Percentiles rank a stretch among this genome's conserved stretches.
These are phyloP conservation scores for Anthoceros angustus DNA, from an alignment of 225 moss, liverwort and hornwort genomes.

Conservation along the genomic window DNA sequence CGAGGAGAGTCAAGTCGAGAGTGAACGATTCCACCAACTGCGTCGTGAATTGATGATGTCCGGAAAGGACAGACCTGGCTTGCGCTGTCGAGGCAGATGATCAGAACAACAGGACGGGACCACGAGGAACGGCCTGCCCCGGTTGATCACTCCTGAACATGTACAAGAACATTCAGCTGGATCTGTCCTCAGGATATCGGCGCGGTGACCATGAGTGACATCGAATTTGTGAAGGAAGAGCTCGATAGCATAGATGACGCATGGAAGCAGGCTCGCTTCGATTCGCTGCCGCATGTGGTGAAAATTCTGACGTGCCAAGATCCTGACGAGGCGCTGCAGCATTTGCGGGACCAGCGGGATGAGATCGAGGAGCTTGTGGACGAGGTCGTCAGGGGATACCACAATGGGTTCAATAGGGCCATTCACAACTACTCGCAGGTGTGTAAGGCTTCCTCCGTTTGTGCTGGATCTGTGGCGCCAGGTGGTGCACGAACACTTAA, in stretches of 20 bases:
- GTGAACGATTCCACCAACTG: no score
- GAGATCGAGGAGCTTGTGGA: constrained; percentile 94
- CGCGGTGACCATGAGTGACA: constrained; percentile 2
- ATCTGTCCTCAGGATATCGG: neutral
- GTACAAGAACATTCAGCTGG: neutral
- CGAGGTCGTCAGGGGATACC: constrained; percentile 92
- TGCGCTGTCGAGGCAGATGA: no score
- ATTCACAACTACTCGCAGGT: constrained; percentile 62
- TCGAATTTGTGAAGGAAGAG: constrained; percentile 74
- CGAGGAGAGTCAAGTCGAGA: no score
- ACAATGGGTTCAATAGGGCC: constrained; percentile 95
- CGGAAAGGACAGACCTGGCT: no score
- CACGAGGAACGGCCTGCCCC: no score
- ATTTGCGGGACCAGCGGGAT: constrained; percentile 81
- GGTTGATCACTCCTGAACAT: neutral
- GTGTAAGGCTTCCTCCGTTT: neutral
- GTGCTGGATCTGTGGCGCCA: no score
- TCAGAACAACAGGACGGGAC: no score
- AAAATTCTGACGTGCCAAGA: constrained; percentile 76
- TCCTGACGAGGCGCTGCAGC: constrained; percentile 66
- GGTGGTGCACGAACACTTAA: no score
- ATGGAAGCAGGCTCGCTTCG: constrained; percentile 96
- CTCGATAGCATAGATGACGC: constrained; percentile 82
- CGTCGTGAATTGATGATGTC: no score
- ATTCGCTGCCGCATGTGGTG: constrained; percentile 91